A percentile compares a stretch with the other conserved stretches of the same genome.
Conservation (phyloP, 1,139 yeast species). For the Zygosaccharomyces pseudobailii region DNA sequence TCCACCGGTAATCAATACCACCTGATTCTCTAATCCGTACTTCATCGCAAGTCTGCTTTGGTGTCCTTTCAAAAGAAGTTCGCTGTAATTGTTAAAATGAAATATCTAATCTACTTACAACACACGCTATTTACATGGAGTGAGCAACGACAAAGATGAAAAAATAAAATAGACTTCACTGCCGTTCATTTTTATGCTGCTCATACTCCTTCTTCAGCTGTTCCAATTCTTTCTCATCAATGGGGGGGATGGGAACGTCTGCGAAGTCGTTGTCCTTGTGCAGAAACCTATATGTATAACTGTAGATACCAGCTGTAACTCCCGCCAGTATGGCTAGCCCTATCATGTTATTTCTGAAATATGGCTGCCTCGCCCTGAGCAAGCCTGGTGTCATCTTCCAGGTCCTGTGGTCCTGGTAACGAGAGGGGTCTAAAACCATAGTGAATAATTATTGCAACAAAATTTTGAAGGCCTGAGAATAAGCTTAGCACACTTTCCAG, state of each 20-base stretch:
- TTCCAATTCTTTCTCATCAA: slow-evolving; percentile 70
- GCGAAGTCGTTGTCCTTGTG: slow-evolving; percentile 72
- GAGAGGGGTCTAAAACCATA: slow-evolving; percentile 36
- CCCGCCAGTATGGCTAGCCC: slow-evolving; percentile 55
- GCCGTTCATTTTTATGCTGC: slow-evolving; percentile 36
- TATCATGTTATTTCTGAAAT: slow-evolving; percentile 67
- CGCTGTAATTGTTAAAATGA: neutral
- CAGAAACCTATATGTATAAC: slow-evolving; percentile 67
- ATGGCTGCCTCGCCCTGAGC: slow-evolving; percentile 83
- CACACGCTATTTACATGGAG: slow-evolving; percentile 9
- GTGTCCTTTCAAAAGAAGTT: neutral
- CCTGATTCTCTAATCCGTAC: slow-evolving; percentile 41
- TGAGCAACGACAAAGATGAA: neutral
- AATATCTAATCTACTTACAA: neutral
- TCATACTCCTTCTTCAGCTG: slow-evolving; percentile 63
- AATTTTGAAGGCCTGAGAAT: too few relatives aligned
- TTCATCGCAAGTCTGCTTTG: slow-evolving; percentile 16
- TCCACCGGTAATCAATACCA: slow-evolving; percentile 85
- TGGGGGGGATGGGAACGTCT: slow-evolving; percentile 91
- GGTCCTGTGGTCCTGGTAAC: slow-evolving; percentile 70
- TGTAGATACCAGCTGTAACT: slow-evolving; percentile 64
- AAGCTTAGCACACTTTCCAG: too few relatives aligned
- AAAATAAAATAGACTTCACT: neutral
- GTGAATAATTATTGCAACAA: neutral
- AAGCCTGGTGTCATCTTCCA: slow-evolving; percentile 93